Evolutionary conservation across 495 filamentous ascomycete species (phyloP), one percentile per base, ranked within the genome.

Genomic region (Mytilinidion resinicola): DNA sequence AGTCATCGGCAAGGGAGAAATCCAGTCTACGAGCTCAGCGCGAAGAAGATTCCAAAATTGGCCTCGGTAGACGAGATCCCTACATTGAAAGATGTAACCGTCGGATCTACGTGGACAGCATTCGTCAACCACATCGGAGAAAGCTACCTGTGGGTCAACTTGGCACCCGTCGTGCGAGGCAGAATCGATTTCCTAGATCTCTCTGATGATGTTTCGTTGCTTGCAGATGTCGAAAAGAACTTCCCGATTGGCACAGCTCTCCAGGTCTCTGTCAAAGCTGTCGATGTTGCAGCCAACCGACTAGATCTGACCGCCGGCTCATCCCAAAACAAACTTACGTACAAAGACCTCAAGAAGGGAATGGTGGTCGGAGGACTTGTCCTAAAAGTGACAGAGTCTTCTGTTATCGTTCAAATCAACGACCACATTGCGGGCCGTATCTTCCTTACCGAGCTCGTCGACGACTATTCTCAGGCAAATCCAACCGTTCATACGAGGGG

Each of bases 231-330:
- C 6, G 79, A 82, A n/a, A 82, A 85, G 63, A 87, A 86, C 69
- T 97, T 93, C 73, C 92, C 93, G 1, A 71, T 95, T 53, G 93
- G 93, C 20, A 93, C 85, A 37, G 92, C 90, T 4, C 70, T 98
- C 43, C 83, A 81, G 67, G 87, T 88, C 14, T 83, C 84, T 25
- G 90, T 96, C 37, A 80, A 86, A 41, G 74, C 75, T 14, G 84
- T 96, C n/a, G 82, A 96, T 69, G 60, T 76, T n/a, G 78, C 78
- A 9, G 85, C 86, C 57, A 83, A 82, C 46, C 85, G 82, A 50
- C 80, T 98, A 55, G 89, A 96, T 71, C 82, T 98, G 19, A 85
- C 87, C 11, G 91, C 89, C 4, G 83, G 81, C 55, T 78, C 82
- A 36, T 70, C 81, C 0, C 70, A 72, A 1, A 74, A 81, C 34